Evolutionary conservation across 2,329 filamentous ascomycete species (phyloP), one percentile per base, ranked within the genome.

Genomic region (Aspergillus quadricinctus): DNA sequence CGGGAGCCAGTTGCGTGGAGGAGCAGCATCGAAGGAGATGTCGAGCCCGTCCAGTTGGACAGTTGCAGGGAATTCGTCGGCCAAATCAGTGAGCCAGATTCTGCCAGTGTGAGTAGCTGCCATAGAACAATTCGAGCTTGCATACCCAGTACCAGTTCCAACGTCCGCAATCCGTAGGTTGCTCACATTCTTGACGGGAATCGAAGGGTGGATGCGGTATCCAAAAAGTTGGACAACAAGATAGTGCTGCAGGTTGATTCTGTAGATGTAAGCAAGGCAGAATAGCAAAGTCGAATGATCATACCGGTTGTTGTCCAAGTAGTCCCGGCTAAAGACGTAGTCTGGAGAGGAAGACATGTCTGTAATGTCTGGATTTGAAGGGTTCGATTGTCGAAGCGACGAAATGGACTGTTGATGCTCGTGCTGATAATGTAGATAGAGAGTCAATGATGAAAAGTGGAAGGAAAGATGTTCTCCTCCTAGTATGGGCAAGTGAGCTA

Each of bases 31-130:
- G 8, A 55, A 43, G 8, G 53, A 55, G 49, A 52, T 17, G 7
- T 55, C 54, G 14, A 55, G 17, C 6, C 41, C 43, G 19, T 52
- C 54, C 19, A 52, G 31, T 10, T n/a, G 49, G 19, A 52, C 49
- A 9, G 43, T 48, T 11, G 37, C n/a, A 8, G 54, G 49, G 10
- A 52, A 29, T 14, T 48, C 28, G 14, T 19, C 29, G 5, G 41
- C 40, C 23, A 55, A 31, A 25, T 52, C 54, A 1, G 41, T 55
- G 11, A 55, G 49, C 54, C 49, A 52, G 49, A 52, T 49, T 17
- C 49, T 55, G n/a, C 7, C 43, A 11, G 11, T 14, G 23, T 46
- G 31, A 29, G 4, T 35, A 21, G 8, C 28, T 14, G 28, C 31
- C 31, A 37, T 27, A 8, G 11, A 9, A 9, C 7, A 27, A 28